Conservation (phyloP, 2,329 filamentous ascomycete genomes). For the Chlorencoelia australis region DNA sequence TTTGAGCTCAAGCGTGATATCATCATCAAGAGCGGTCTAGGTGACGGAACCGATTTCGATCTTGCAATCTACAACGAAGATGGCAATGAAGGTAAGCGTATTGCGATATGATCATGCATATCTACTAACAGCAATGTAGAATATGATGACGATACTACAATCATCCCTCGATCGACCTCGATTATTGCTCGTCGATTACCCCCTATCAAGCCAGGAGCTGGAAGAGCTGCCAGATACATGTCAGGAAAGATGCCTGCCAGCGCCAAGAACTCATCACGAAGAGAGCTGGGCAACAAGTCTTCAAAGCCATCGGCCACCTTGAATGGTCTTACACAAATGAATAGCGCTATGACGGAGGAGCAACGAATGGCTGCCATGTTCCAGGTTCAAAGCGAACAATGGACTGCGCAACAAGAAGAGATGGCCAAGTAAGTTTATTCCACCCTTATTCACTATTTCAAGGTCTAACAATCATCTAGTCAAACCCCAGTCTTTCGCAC, state of each 20-base stretch:
- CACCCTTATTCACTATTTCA: conserved; percentile 25
- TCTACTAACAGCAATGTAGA: conserved; percentile 44
- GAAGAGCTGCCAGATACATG: conserved; percentile 87
- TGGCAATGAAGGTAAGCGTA: conserved; percentile 70
- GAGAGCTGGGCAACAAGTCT: conserved; percentile 51
- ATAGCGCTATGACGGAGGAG: conserved; percentile 78
- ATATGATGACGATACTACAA: conserved; percentile 96
- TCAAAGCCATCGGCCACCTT: conserved; percentile 43
- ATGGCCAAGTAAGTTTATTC: conserved; percentile 61
- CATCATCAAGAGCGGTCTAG: conserved; percentile 84
- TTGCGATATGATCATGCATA: not conserved
- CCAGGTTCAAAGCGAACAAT: conserved; percentile 79
- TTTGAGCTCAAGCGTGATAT: conserved; percentile 99
- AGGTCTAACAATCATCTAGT: conserved; percentile 33
- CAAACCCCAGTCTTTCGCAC: conserved; percentile 54
- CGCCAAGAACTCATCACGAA: conserved; percentile 69
- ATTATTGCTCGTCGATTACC: conserved; percentile 84
- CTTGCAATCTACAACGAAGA: conserved; percentile 91
- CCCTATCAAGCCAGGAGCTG: conserved; percentile 74
- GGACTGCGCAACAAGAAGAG: conserved; percentile 86
- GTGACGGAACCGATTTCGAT: conserved; percentile 94
- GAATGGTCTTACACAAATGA: conserved; percentile 54
- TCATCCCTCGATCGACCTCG: conserved; percentile 89
- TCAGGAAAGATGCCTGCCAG: conserved; percentile 89
- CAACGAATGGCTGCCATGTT: conserved; percentile 92